Base-by-base conservation (phyloP, 2,329 filamentous ascomycete genomes). In the Colletotrichum ledebouriae region DNA sequence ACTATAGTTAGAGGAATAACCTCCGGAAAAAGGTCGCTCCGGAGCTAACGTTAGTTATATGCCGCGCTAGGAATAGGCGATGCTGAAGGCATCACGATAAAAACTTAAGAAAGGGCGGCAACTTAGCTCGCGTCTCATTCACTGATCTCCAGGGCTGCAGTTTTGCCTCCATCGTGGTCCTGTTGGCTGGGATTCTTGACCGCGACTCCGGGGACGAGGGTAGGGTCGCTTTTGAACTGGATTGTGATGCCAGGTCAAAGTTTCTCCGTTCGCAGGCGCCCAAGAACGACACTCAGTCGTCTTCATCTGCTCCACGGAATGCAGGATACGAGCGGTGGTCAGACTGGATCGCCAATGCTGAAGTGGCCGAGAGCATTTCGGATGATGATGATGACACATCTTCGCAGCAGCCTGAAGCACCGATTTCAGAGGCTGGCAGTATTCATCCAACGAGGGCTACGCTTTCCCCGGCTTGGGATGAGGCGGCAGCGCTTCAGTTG, bases 111-210 rank as follows among this genome's bases (percentile, higher is more conserved):
- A 61, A 56, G 2, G 76, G 72, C 2, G 72, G 73, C 3, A 78
- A 78, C 9, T 75, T 77, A n/a, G 75, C 76, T 2, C 73, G 75
- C 0, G 80, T 80, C 55, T 80, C 78, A 0, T 80, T 80, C 53
- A 79, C 78, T 4, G 78, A 80, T 67, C 80, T 80, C 22, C 78
- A 80, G 57, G 78, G 77, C 12, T 79, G 78, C 63, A 80, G 78
- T 42, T 78, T 77, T 15, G 78, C 78, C 4, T 79, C 76, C 2
- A 79, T 79, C 25, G 74, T 79, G 6, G 73, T 75, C 4, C 63
- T 80, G 11, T 69, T 80, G 2, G 71, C 76, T 3, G 78, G 78
- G 0, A 78, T 80, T 15, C 63, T 78, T 6, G 75, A 78, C n/a
- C 72, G 76, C 2, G 77, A 79, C 59, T 73, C 75, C 0, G 73